These are phyloP conservation scores for Iris pallida DNA, from an alignment of 116 monocot genomes.

Conservation along the genomic window DNA sequence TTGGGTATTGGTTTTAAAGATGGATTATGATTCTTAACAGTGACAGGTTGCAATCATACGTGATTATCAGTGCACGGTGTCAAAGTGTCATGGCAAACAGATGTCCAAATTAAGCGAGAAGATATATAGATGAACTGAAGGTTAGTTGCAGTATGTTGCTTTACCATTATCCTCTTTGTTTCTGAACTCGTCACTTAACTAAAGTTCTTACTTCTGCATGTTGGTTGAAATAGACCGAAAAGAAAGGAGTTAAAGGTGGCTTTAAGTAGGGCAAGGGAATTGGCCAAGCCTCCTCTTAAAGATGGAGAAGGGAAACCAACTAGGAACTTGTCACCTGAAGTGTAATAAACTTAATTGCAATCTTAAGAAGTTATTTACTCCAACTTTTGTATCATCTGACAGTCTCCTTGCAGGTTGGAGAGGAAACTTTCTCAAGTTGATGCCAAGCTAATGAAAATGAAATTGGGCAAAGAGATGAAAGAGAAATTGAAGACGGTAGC, in stretches of 20 bases:
- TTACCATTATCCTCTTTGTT: not conserved
- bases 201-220: too few species aligned
- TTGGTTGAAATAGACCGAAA: slow-evolving; percentile 14
- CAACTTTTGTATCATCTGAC: slow-evolving; percentile 2
- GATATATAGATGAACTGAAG: slow-evolving; percentile 69
- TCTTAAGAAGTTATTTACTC: not conserved
- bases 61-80: slow-evolving; percentile 89
- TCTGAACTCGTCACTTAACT: not conserved
- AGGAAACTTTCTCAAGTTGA: slow-evolving; percentile 64
- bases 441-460: slow-evolving; percentile 82
- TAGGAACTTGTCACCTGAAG: slow-evolving; percentile 64
- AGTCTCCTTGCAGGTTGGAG: slow-evolving; percentile 50
- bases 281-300: slow-evolving; percentile 71
- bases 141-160: slow-evolving; percentile 18
- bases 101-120: slow-evolving; percentile 78
- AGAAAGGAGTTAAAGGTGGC: slow-evolving; percentile 56
- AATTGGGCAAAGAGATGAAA: slow-evolving; percentile 66
- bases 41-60: slow-evolving; percentile 75
- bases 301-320: slow-evolving; percentile 70
- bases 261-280: slow-evolving; percentile 57
- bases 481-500: slow-evolving; percentile 93
- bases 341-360: slow-evolving; percentile 38
- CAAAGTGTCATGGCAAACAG: slow-evolving; percentile 76
- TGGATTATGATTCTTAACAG: too few species aligned
- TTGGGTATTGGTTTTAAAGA: too few species aligned